A percentile compares a stretch with the other conserved stretches of the same genome.
These are phyloP conservation scores for Hura crepitans DNA, from an alignment of 441 rosid genomes.

Conservation along the genomic window DNA sequence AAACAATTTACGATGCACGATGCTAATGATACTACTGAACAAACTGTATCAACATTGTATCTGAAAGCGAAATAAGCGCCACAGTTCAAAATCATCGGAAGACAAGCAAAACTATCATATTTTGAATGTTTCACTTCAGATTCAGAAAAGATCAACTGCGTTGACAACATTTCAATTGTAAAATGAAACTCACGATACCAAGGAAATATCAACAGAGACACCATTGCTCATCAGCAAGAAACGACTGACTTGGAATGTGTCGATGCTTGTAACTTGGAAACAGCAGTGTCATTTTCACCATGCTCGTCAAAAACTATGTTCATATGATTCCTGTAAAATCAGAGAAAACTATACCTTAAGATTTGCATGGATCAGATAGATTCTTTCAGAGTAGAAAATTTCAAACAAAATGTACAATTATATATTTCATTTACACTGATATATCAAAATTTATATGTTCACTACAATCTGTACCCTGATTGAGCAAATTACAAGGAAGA, in stretches of 20 bases:
- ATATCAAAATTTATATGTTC: not conserved
- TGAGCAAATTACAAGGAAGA: too few species aligned
- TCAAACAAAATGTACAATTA: not conserved
- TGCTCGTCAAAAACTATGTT: slow-evolving; percentile 37
- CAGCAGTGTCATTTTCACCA: slow-evolving; percentile 60
- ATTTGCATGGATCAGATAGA: not conserved
- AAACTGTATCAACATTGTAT: not conserved
- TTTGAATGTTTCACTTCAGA: slow-evolving; percentile 4
- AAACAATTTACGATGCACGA: not conserved
- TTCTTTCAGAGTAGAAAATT: not conserved
- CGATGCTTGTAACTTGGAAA: slow-evolving; percentile 46
- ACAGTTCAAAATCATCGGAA: slow-evolving; percentile 2
- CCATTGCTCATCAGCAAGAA: slow-evolving; percentile 37
- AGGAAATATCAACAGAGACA: not conserved
- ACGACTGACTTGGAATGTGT: slow-evolving; percentile 51
- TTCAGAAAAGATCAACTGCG: slow-evolving; percentile 8
- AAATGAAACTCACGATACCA: not conserved
- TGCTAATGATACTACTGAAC: not conserved
- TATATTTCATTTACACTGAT: not conserved
- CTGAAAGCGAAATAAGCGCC: slow-evolving; percentile 5
- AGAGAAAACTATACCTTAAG: not conserved
- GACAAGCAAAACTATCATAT: slow-evolving; percentile 4
- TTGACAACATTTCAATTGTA: slow-evolving; percentile 9
- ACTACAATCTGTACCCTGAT: too few species aligned
- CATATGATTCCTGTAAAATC: slow-evolving; percentile 39